Base-by-base conservation (phyloP, 441 rosid species). In the Eutrema salsugineum region DNA sequence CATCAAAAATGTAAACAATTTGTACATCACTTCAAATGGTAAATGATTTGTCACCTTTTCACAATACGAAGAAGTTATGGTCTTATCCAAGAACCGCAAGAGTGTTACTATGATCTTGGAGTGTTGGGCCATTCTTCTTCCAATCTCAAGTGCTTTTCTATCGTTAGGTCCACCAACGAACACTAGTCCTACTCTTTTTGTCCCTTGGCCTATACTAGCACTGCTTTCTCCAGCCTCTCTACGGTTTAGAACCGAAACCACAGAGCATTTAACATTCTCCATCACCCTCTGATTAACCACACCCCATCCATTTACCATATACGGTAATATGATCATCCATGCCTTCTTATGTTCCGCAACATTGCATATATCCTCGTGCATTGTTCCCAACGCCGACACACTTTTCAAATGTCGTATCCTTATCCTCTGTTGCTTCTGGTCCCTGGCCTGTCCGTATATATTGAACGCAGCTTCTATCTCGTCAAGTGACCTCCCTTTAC, bases 341-440 rank as follows among this genome's bases (percentile, higher is more conserved):
- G 69, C 71, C 11, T 66, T 66, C 69, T 83, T 84, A 42, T 75
- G 82, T 75, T 86, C 86, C 5, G 88, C 88, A 7, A 83, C 65
- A 44, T 69, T 55, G 71, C 88, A 83, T 8, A 84, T 64, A 46
- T 84, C 93, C 43, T 84, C 84, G 33, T 77, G 82, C 88, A 88
- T 88, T 12, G 82, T 71, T 1, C 72, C 36, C 47, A 79, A 74
- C 0, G 80, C 82, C 16, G 77, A 51, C 32, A 60, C 47, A 39
- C 55, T 51, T 59, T 47, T 50, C 49, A 60, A 35, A 27, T 59
- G 66, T 9, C 38, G 59, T 22, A 38, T 60, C 30, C 33, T 38
- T 40, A 48, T 20, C 1, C 1, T 24, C 67, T 2, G 3, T 72
- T 77, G 65, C 85, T 87, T 68, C 27, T 15, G 40, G 12, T 11